These are phyloP conservation scores for Stentor roeselii DNA, from an alignment of 73 alveolate genomes.

Conservation along the genomic window DNA sequence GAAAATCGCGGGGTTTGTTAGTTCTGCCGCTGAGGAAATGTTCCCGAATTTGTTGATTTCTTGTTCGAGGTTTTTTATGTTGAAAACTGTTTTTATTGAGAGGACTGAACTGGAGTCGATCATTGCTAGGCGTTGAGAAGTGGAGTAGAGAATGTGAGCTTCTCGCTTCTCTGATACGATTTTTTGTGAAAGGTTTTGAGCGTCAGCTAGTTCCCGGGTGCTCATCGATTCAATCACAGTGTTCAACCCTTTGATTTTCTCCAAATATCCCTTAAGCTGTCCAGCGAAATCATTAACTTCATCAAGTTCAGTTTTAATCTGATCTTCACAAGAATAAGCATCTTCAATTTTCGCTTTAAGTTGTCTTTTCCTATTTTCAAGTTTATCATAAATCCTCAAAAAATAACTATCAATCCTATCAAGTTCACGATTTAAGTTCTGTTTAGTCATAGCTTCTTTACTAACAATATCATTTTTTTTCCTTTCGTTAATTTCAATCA, in stretches of 20 bases:
- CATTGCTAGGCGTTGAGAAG: not conserved
- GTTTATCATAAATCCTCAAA: not conserved
- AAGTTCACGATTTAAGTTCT: not conserved
- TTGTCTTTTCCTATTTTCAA: not conserved
- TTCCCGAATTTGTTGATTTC: constrained; percentile 25
- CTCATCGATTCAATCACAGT: constrained; percentile 6
- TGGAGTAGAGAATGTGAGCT: not conserved
- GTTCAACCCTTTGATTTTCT: not conserved
- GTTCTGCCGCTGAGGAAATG: constrained; percentile 5
- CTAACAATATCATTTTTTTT: not conserved
- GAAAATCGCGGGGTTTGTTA: constrained; percentile 36
- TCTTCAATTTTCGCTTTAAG: constrained; percentile 16
- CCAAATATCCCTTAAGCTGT: not conserved
- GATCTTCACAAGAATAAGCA: constrained; percentile 13
- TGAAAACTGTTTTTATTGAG: not conserved
- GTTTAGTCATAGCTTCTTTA: not conserved
- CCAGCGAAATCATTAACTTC: not conserved
- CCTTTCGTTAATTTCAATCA: not conserved
- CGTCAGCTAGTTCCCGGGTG: not conserved
- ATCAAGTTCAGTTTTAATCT: not conserved
- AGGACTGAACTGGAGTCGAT: constrained; percentile 4
- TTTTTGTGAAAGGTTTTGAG: not conserved
- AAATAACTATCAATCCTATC: constrained; percentile 13
- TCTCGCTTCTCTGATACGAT: constrained; percentile 6
- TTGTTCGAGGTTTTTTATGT: constrained; percentile 7